phyloP scores from a whole-genome alignment of 345 rosid genomes.

The Pistacia vera region DNA sequence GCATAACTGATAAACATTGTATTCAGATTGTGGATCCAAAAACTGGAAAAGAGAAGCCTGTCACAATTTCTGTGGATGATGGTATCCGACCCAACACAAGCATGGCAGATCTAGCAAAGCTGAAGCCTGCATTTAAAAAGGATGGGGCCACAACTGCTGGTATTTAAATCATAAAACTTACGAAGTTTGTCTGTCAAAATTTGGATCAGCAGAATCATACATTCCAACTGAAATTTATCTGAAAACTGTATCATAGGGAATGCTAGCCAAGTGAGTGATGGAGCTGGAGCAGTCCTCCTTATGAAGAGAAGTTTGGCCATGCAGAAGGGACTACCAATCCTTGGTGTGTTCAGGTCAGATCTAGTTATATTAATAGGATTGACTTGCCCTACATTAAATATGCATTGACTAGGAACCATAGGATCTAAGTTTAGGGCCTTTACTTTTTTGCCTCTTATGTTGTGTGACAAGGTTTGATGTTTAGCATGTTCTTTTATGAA shows the following conservation, averaged over 20 bases:
- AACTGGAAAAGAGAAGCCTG: slow-evolving; percentile 76
- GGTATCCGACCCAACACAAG: slow-evolving; percentile 79
- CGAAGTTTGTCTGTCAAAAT: neutral
- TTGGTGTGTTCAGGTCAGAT: slow-evolving; percentile 84
- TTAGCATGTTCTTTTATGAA: neutral
- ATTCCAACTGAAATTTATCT: slow-evolving; percentile 18
- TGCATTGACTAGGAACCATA: slow-evolving; percentile 1
- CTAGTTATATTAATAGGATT: neutral
- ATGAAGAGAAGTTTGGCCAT: slow-evolving; percentile 86
- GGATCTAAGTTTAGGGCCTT: neutral
- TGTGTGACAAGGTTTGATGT: neutral
- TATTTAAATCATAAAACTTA: slow-evolving; percentile 24
- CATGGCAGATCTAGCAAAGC: slow-evolving; percentile 67
- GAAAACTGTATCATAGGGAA: slow-evolving; percentile 50
- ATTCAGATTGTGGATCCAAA: slow-evolving; percentile 74
- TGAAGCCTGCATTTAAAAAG: slow-evolving; percentile 81
- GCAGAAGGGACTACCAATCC: slow-evolving; percentile 89
- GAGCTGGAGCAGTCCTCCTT: slow-evolving; percentile 94
- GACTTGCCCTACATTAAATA: neutral
- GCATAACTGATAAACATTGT: slow-evolving; percentile 22
- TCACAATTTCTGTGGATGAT: slow-evolving; percentile 70
- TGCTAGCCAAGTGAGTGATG: slow-evolving; percentile 98
- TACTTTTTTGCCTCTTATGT: neutral
- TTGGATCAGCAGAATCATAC: slow-evolving; percentile 1
- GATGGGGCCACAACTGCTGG: slow-evolving; percentile 96